These are phyloP conservation scores for Trypanosomatidae sp. DNA, from an alignment of 208 protist species.

Conservation along the genomic window DNA sequence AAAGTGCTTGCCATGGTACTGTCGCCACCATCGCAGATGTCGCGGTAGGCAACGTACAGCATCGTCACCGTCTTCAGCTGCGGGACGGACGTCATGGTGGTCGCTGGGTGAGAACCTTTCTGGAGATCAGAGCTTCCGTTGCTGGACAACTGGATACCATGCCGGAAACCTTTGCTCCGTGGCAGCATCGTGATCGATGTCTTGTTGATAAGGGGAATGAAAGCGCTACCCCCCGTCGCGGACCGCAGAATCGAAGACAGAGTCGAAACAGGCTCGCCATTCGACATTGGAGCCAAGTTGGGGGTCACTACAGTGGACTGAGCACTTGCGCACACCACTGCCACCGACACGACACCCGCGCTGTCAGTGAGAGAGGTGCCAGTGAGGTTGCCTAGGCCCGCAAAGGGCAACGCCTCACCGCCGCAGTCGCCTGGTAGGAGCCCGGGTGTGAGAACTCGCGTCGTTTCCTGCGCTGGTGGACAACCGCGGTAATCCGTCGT, in stretches of 20 bases:
- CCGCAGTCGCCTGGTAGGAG: background rate
- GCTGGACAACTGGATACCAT: slow-evolving; percentile 1
- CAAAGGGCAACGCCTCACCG: background rate
- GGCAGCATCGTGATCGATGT: slow-evolving; percentile 11
- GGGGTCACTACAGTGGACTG: background rate
- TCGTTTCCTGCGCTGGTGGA: background rate
- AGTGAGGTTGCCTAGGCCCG: background rate
- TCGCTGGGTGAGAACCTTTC: background rate
- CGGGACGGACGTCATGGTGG: slow-evolving; percentile 26
- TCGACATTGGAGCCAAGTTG: background rate
- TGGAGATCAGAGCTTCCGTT: slow-evolving; percentile 1
- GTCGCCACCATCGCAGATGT: slow-evolving; percentile 29
- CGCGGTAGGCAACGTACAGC: slow-evolving; percentile 68
- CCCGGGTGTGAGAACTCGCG: background rate
- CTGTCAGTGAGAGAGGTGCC: background rate
- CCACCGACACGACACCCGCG: background rate
- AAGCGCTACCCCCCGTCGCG: slow-evolving; percentile 22
- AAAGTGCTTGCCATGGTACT: background rate
- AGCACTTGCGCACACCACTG: background rate
- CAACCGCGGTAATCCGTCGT: background rate
- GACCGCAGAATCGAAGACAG: slow-evolving; percentile 47
- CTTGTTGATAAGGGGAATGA: slow-evolving; percentile 18
- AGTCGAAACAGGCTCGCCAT: slow-evolving; percentile 17
- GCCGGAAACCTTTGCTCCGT: slow-evolving; percentile 10
- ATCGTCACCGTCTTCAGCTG: slow-evolving; percentile 68